Conservation (phyloP, 345 rosid species). For the Citrus australasica region DNA sequence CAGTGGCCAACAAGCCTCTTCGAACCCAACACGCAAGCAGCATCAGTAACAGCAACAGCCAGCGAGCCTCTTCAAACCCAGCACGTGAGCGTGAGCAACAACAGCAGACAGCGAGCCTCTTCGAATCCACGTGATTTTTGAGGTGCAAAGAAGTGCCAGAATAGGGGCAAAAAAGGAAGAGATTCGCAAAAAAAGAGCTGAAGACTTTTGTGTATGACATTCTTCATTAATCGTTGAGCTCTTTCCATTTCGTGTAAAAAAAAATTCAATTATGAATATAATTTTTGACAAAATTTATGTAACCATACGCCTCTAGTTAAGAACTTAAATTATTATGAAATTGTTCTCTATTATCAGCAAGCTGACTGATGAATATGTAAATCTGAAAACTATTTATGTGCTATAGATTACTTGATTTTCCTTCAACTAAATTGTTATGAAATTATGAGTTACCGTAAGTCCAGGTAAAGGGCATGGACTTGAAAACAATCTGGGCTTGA, state of each 20-base stretch:
- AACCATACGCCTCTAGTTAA: no score
- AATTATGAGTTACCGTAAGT: no score
- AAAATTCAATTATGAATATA: no score
- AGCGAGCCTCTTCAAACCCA: no score
- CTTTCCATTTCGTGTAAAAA: background rate
- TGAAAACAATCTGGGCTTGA: no score
- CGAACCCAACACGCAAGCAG: no score
- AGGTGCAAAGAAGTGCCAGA: conserved; percentile 82
- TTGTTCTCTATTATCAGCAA: background rate
- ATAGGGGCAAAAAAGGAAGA: conserved; percentile 85
- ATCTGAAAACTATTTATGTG: background rate
- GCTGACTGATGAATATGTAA: background rate
- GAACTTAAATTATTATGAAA: no score
- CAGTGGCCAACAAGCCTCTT: no score
- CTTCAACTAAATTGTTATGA: no score
- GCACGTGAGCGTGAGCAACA: rapidly evolving
- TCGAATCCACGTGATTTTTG: conserved; percentile 33
- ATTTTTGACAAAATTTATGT: no score
- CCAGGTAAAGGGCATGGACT: no score
- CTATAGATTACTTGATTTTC: background rate
- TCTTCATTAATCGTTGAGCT: background rate
- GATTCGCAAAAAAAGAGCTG: conserved; percentile 54
- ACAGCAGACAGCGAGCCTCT: rapidly evolving
- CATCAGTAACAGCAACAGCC: rapidly evolving
- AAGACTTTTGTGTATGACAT: conserved; percentile 28